Evolutionary conservation across 805 yeast genomes (phyloP), one percentile per base, ranked within the genome.

Genomic region (Metschnikowia anglica): DNA sequence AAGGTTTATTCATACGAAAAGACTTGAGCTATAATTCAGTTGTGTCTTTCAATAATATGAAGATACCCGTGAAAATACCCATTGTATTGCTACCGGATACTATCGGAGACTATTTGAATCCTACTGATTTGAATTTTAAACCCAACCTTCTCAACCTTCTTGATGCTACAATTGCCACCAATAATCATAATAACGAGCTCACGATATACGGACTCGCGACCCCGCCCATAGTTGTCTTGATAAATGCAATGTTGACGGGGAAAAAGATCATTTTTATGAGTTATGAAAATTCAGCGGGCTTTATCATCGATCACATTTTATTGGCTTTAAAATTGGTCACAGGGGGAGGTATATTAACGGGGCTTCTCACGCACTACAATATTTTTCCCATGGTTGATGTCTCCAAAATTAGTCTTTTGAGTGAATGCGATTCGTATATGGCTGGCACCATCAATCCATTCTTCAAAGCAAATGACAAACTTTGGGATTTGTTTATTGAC

Each of bases 371-470:
- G 19, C 53, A 66, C 61, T 53, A 60, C 65, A 55, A 70, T 62
- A 47, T 79, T 18, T 75, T 77, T 51, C 89, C 89, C 2, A 72
- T 80, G 23, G 65, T 81, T 31, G 89, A 83, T 49, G 74, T 82
- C 1, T 77, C 83, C 2, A 74, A 79, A 46, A 63, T 81, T 33
- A 81, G 78, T 45, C 49, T 73, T 1, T 58, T 80, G 38, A 68
- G 68, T 46, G 62, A 55, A 39, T 70, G 65, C 47, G 65, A 53
- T 23, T 64, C 63, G 21, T 78, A 67, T 51, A 62, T 84, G 36
- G 74, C 85, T 2, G 91, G 91, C 3, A 82, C 88, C 3, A 78
- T 83, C 30, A 84, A 84, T 55, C 76, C 83, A 12, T 74, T 81
- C 30, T 77, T 84, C 55, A 79, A 79, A 53, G 70, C 75, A 24